A percentile compares a stretch with the other conserved stretches of the same genome.
phyloP scores from a whole-genome alignment of 495 filamentous ascomycete genomes.

The Aspergillus nidulans region DNA sequence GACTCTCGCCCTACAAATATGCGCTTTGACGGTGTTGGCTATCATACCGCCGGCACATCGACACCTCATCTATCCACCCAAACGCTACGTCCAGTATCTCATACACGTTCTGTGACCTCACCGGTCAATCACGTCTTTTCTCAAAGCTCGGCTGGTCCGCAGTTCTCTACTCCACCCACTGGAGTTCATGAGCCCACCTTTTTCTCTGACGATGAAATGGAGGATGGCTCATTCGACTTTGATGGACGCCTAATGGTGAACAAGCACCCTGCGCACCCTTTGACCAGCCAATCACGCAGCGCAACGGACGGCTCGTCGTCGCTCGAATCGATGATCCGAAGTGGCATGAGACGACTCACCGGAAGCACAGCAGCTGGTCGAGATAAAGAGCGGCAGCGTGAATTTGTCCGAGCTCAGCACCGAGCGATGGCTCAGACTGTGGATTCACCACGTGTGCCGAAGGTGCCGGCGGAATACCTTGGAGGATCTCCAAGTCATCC shows the following conservation, averaged over 20 bases:
- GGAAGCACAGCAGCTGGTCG: conserved; percentile 50
- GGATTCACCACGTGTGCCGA: conserved; percentile 57
- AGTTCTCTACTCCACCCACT: conserved; percentile 24
- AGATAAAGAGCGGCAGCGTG: conserved; percentile 59
- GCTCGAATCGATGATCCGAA: conserved; percentile 63
- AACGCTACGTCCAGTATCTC: conserved; percentile 51
- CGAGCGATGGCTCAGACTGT: conserved; percentile 38
- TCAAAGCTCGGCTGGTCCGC: conserved; percentile 25
- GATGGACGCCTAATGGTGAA: conserved; percentile 46
- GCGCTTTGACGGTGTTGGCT: conserved; percentile 59
- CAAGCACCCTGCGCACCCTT: conserved; percentile 47
- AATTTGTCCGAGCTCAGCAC: conserved; percentile 51
- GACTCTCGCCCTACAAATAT: conserved; percentile 59
- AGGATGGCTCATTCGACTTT: conserved; percentile 43
- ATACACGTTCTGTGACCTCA: conserved; percentile 70
- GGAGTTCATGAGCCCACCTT: conserved; percentile 45
- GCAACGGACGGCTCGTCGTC: conserved; percentile 55
- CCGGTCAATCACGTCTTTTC: conserved; percentile 56
- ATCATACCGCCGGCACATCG: conserved; percentile 41
- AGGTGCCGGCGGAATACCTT: conserved; percentile 57
- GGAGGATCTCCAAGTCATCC: conserved; percentile 37
- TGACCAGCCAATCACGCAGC: conserved; percentile 34
- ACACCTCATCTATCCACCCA: conserved; percentile 23
- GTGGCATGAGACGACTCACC: conserved; percentile 63
- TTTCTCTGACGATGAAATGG: conserved; percentile 54